A percentile compares a stretch with the other conserved stretches of the same genome.
These are phyloP conservation scores for Isabelozyma pseudorhagii DNA, from an alignment of 805 yeast genomes.

Conservation along the genomic window DNA sequence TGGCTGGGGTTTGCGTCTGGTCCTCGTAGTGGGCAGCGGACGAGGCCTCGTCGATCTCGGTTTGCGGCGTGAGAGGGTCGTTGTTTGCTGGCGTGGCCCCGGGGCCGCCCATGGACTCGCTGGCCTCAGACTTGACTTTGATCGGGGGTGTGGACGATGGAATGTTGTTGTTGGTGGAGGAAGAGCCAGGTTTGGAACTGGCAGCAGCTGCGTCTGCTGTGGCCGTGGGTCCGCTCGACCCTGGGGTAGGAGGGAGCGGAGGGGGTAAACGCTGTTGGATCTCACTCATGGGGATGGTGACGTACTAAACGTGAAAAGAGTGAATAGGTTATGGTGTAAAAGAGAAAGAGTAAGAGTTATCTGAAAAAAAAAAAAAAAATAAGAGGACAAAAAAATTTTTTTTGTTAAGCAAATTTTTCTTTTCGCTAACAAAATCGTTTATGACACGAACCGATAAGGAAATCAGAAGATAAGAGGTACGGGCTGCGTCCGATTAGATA, in stretches of 20 bases:
- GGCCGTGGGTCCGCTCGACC: slow-evolving; percentile 1
- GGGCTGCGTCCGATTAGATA: neutral
- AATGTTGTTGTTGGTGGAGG: neutral
- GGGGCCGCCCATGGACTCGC: neutral
- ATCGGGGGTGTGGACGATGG: neutral
- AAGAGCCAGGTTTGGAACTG: neutral
- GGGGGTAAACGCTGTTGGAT: slow-evolving; percentile 12
- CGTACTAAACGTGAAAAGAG: neutral
- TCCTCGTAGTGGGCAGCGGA: too few relatives aligned
- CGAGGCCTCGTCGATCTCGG: neutral
- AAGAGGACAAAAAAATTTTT: neutral
- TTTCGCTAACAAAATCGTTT: neutral
- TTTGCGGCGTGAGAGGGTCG: neutral
- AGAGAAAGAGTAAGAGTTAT: neutral
- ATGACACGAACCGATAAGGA: neutral
- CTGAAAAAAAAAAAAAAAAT: slow-evolving; percentile 1
- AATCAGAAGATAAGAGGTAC: neutral
- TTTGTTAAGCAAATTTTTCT: slow-evolving; percentile 4
- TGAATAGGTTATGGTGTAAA: neutral
- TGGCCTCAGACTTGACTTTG: neutral
- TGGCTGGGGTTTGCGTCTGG: neutral
- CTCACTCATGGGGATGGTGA: slow-evolving; percentile 11
- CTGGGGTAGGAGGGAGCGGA: slow-evolving; percentile 2
- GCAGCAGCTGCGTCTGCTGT: neutral
- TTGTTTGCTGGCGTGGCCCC: neutral